Evolutionary conservation across 208 protist genomes (phyloP), one percentile per base, ranked within the genome.

Genomic region (Leishmania guyanensis): DNA sequence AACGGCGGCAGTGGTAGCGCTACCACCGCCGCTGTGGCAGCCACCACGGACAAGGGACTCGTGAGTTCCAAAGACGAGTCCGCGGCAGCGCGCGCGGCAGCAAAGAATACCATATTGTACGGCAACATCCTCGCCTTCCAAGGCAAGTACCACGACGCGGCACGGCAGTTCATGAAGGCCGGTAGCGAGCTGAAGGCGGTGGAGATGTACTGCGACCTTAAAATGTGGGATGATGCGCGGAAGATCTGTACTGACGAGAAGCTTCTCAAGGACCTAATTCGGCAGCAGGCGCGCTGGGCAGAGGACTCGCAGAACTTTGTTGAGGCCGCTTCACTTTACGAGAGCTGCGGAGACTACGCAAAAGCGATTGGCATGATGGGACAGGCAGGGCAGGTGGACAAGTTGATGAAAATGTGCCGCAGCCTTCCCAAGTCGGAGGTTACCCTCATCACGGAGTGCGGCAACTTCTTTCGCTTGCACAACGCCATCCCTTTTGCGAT

Each of bases 141-240:
- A 81, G 97, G 97, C 69, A 98, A 97, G 83, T 99, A 97, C 87
- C 86, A 95, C 29, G 96, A 99, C 29, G 98, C 98, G 0, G 91
- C 98, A 1, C 83, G 91, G 72, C 86, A 96, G 74, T 99, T 97
- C 83, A 78, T 96, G 60, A 97, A 98, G 84, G 81, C 83, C 33
- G 94, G 91, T 66, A 69, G 91, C 75, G 89, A 96, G 76, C 80
- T 93, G 58, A 80, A 86, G 58, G 95, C 95, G 68, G 96, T 99
- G 88, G 95, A 99, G 54, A 98, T 99, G 96, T 99, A 93, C 88
- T 97, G 92, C 71, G 97, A 99, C 86, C 78, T 99, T 60, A 97
- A 98, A 76, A 95, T 98, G 94, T 99, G 97, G 95, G 88, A 95
- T 54, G 92, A 98, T 56, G 98, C 98, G 39, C 92, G 93, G 77